These are phyloP conservation scores for Ziziphus jujuba DNA, from an alignment of 306 rosid genomes.

Conservation along the genomic window DNA sequence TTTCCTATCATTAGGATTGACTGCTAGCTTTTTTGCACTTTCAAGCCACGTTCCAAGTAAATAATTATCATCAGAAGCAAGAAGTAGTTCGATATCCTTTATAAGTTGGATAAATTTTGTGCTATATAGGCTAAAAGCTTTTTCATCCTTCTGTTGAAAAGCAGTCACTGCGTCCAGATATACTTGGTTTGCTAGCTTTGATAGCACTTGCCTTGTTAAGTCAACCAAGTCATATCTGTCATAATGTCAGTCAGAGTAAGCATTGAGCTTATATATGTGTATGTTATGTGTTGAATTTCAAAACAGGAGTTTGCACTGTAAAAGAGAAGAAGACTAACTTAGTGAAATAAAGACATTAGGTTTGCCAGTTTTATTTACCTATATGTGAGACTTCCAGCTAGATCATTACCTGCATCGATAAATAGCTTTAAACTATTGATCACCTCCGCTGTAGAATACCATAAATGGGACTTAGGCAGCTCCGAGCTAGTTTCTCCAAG, in stretches of 20 bases:
- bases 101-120: conserved; percentile 66
- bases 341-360: not conserved
- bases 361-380: conserved; percentile 58
- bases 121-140: conserved; percentile 53
- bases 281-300: not conserved
- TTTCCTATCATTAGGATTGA: conserved; percentile 53
- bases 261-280: no score
- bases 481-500: conserved; percentile 32
- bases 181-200: conserved; percentile 79
- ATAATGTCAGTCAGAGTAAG: not conserved
- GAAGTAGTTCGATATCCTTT: conserved; percentile 73
- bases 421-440: conserved; percentile 64
- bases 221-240: conserved; percentile 94
- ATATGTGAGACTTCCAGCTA: conserved; percentile 66
- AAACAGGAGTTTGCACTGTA: no score
- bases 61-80: conserved; percentile 80
- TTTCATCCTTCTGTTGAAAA: conserved; percentile 48
- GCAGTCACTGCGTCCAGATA: conserved; percentile 62
- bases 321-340: no score
- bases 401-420: conserved; percentile 55
- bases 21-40: conserved; percentile 73
- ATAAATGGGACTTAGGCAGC: conserved; percentile 74
- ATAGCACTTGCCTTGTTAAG: conserved; percentile 82
- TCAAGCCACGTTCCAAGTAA: conserved; percentile 94
- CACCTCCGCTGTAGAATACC: conserved; percentile 74